These are phyloP conservation scores for Xylariales sp. DNA, from an alignment of 2,329 filamentous ascomycete species.

Conservation along the genomic window DNA sequence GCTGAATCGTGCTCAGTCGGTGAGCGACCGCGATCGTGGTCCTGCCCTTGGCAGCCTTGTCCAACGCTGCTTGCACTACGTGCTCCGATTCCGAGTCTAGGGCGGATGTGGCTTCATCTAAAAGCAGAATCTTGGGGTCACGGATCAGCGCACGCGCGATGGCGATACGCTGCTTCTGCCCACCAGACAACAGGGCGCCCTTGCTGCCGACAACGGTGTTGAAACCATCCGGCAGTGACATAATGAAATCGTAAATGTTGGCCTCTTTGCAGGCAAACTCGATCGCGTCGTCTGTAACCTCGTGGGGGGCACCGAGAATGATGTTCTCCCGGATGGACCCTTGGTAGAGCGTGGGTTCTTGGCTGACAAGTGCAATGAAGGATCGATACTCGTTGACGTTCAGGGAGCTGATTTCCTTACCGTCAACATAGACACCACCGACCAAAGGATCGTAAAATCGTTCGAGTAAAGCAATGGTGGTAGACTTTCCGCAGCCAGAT, in stretches of 20 bases:
- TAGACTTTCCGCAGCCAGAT: conserved; percentile 90
- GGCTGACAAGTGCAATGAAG: conserved; percentile 81
- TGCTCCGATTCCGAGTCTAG: conserved; percentile 75
- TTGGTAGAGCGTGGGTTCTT: conserved; percentile 93
- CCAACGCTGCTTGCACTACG: conserved; percentile 74
- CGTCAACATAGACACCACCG: conserved; percentile 79
- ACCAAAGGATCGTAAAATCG: conserved; percentile 89
- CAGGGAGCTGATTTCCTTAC: conserved; percentile 72
- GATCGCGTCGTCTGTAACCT: conserved; percentile 68
- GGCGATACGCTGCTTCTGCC: conserved; percentile 91
- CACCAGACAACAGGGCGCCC: conserved; percentile 79
- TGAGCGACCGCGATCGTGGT: conserved; percentile 96
- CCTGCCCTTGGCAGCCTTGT: conserved; percentile 76
- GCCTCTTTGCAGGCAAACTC: conserved; percentile 80
- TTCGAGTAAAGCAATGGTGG: conserved; percentile 86
- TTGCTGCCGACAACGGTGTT: conserved; percentile 83
- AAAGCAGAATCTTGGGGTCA: conserved; percentile 80
- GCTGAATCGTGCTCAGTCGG: conserved; percentile 86
- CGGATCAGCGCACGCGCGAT: conserved; percentile 88
- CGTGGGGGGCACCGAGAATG: conserved; percentile 66
- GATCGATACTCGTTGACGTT: conserved; percentile 85
- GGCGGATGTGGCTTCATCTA: conserved; percentile 78
- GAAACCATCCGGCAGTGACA: conserved; percentile 81
- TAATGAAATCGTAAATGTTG: conserved; percentile 90
- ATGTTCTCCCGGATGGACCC: conserved; percentile 91